phyloP scores from a whole-genome alignment of 2,329 filamentous ascomycete species.

The Bipolaris oryzae region DNA sequence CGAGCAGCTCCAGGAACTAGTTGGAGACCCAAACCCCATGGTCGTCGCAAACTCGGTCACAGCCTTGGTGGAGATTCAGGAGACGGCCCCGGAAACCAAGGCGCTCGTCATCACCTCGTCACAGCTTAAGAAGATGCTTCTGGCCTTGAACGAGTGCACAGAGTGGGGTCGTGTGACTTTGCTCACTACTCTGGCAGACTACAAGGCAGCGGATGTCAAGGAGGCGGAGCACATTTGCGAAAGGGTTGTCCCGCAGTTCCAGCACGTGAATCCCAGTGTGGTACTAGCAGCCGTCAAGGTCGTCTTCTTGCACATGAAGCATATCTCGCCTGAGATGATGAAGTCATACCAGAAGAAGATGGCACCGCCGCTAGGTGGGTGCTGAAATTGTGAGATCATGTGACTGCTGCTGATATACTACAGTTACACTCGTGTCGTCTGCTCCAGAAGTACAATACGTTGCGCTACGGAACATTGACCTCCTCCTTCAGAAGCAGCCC shows the following conservation, averaged over 20 bases:
- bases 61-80: constrained; percentile 87
- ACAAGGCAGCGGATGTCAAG: constrained; percentile 84
- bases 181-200: constrained; percentile 85
- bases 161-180: constrained; percentile 98
- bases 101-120: constrained; percentile 82
- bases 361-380: constrained; percentile 86
- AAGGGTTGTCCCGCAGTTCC: constrained; percentile 92
- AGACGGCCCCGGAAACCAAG: constrained; percentile 87
- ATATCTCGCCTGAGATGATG: constrained; percentile 76
- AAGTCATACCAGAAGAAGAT: constrained; percentile 96
- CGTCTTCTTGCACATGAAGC: constrained; percentile 94
- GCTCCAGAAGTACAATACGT: constrained; percentile 98
- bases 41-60: constrained; percentile 98
- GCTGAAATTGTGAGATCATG: no score
- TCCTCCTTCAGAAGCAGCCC: constrained; percentile 92
- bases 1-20: constrained; percentile 90
- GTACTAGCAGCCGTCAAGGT: constrained; percentile 97
- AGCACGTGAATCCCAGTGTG: constrained; percentile 97
- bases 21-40: constrained; percentile 98
- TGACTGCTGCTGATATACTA: constrained; percentile 29
- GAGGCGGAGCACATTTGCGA: constrained; percentile 99
- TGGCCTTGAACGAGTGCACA: constrained; percentile 97
- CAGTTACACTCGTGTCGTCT: constrained; percentile 93
- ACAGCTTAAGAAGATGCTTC: constrained; percentile 91
- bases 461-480: constrained; percentile 91